A percentile compares a stretch with the other conserved stretches of the same genome.
Evolutionary conservation across 2,329 filamentous ascomycete species (phyloP).

Genomic region (Dactylellina cionopaga): DNA sequence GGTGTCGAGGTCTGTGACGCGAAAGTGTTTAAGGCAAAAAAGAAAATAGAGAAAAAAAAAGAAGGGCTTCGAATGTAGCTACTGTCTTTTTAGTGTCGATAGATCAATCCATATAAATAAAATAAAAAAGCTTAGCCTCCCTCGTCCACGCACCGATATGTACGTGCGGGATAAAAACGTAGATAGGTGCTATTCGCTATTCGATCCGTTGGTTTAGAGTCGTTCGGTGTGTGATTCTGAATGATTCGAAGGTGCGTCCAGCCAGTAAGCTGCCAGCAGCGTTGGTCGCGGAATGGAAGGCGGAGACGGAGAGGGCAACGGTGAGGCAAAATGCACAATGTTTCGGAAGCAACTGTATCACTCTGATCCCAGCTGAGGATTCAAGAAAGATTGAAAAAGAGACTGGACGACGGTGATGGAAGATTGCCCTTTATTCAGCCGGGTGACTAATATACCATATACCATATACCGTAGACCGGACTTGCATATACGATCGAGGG

Average conservation of each 20-base stretch:
- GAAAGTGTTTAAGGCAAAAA: constrained; percentile 46
- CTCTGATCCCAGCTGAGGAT: background rate
- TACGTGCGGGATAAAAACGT: too few relatives aligned
- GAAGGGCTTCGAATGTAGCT: too few relatives aligned
- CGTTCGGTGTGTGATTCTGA: background rate
- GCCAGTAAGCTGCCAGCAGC: constrained; percentile 49
- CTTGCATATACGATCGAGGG: constrained; percentile 7
- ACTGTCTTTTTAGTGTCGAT: too few relatives aligned
- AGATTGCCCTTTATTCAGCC: too few relatives aligned
- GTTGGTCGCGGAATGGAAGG: constrained; percentile 19
- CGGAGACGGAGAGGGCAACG: constrained; percentile 8
- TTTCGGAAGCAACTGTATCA: background rate
- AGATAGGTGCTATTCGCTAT: constrained; percentile 45
- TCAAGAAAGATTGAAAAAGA: constrained; percentile 2
- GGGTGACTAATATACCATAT: background rate
- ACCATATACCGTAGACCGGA: background rate
- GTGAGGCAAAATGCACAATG: background rate
- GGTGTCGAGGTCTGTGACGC: constrained; percentile 10
- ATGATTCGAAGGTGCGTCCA: constrained; percentile 46
- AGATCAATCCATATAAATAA: too few relatives aligned
- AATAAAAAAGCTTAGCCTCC: too few relatives aligned
- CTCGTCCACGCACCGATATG: too few relatives aligned
- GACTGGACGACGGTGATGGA: too few relatives aligned
- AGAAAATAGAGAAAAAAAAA: constrained; percentile 9
- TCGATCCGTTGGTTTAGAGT: background rate